Evolutionary conservation across 805 yeast species (phyloP).

Genomic region (Teunomyces panamensis): DNA sequence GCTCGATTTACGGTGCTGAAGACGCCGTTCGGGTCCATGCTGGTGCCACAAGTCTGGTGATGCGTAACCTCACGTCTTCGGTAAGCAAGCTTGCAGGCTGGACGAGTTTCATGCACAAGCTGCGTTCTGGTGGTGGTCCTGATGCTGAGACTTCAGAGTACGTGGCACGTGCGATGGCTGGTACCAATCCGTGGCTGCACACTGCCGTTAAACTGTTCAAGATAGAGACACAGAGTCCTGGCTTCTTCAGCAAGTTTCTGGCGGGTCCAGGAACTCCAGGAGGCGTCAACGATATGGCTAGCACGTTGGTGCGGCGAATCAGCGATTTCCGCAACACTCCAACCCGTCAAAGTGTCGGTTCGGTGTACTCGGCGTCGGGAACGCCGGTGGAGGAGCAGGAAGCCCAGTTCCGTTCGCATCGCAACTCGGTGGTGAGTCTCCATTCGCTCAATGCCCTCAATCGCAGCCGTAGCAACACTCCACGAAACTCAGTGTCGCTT

Average conservation of each 20-base stretch:
- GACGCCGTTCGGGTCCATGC: constrained; percentile 18
- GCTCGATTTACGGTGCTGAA: constrained; percentile 42
- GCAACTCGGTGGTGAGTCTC: constrained; percentile 34
- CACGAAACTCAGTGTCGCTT: constrained; percentile 32
- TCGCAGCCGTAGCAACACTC: constrained; percentile 32
- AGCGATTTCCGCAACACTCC: constrained; percentile 39
- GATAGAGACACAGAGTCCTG: constrained; percentile 25
- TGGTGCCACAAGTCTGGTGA: constrained; percentile 31
- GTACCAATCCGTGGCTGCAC: constrained; percentile 51
- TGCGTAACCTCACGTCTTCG: constrained; percentile 34
- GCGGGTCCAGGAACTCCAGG: constrained; percentile 29
- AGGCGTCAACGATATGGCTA: constrained; percentile 47
- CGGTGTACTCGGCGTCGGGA: constrained; percentile 16
- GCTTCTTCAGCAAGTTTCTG: constrained; percentile 17
- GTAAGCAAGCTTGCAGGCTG: constrained; percentile 40
- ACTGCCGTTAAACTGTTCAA: constrained; percentile 51
- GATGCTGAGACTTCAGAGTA: constrained; percentile 13
- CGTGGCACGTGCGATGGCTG: constrained; percentile 27
- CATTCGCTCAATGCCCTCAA: constrained; percentile 41
- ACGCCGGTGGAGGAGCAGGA: constrained; percentile 35
- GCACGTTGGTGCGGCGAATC: constrained; percentile 46
- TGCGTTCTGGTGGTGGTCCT: too few relatives aligned
- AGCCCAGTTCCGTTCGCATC: constrained; percentile 12
- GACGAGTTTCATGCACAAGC: constrained; percentile 29
- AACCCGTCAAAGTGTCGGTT: constrained; percentile 25